Base-by-base conservation (phyloP, 352 stramenopile species). In the Globisporangium yorkense region DNA sequence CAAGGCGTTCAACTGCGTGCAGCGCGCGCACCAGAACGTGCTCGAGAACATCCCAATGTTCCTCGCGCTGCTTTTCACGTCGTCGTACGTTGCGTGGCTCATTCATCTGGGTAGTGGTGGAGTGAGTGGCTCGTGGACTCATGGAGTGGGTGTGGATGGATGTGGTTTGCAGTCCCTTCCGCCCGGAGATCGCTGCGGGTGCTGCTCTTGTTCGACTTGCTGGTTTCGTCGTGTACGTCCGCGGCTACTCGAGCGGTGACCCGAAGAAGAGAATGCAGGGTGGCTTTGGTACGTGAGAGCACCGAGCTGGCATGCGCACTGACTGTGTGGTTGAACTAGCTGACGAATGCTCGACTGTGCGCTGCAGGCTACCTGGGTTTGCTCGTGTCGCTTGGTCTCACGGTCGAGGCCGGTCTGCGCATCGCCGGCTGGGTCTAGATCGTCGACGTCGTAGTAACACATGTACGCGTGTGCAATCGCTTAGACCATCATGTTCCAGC, bases 21-120 rank as follows among this genome's bases (percentile, higher is more conserved):
- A 97, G 69, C 77, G 92, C 47, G 84, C 77, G 27, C 90, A 98
- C 74, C 92, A 98, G 68, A 95, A 98, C 62, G 69, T 96, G 46
- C 71, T 97, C 47, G 90, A 97, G 71, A 96, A 94, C 54, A 77
- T 91, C 48, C 83, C 87, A 2, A 54, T 77, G 1, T 92, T 87
- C 54, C 62, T 92, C 24, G 54, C 59, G 0, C 54, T 91, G 52
- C 67, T 88, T 20, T 50, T 85, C 48, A 77, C 76, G 10, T 88
- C 77, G 12, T 53, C 69, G 77, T 89, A 78, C 39, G 79, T 80
- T 24, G 43, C 0, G 5, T n/a, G 45, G 13, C 5, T 39, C 1
- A 7, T 21, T 46, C 15, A 21, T 3, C 12, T 40, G 9, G 35
- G 2, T 7, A 40, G 10, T 15, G 41, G 5, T 45, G n/a, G 10